Percentiles rank a stretch among this genome's conserved stretches.
phyloP scores from a whole-genome alignment of 73 alveolate species.

The Uronychia setigera region DNA sequence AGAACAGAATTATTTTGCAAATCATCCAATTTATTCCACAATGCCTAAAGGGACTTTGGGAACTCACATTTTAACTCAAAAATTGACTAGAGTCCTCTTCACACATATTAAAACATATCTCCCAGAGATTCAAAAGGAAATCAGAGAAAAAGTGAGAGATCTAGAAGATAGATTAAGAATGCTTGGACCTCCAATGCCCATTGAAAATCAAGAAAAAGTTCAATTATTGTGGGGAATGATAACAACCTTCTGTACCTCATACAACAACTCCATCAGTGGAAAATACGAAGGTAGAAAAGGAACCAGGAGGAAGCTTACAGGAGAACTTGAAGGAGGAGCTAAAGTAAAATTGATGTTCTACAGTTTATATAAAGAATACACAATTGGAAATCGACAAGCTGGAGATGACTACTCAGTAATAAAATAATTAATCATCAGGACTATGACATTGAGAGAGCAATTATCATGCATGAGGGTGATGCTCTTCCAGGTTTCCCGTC shows the following conservation, averaged over 20 bases:
- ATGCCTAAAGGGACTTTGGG: constrained; percentile 73
- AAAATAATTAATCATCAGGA: constrained; percentile 35
- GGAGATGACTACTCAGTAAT: constrained; percentile 4
- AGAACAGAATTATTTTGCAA: constrained; percentile 68
- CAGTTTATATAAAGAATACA: constrained; percentile 11
- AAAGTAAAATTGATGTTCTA: background rate
- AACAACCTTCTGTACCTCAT: constrained; percentile 90
- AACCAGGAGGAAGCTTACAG: background rate
- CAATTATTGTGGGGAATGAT: constrained; percentile 95
- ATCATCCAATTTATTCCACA: constrained; percentile 75
- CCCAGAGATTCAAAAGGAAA: constrained; percentile 72
- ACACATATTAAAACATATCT: constrained; percentile 74
- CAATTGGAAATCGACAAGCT: background rate
- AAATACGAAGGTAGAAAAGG: constrained; percentile 49
- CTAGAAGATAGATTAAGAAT: constrained; percentile 68
- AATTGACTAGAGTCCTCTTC: constrained; percentile 60
- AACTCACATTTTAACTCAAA: constrained; percentile 60
- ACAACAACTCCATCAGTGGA: constrained; percentile 62
- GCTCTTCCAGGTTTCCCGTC: constrained; percentile 93
- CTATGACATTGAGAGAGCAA: constrained; percentile 81
- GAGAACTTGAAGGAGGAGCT: constrained; percentile 6
- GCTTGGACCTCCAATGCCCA: constrained; percentile 87
- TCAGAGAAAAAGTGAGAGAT: constrained; percentile 54
- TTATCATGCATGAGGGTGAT: constrained; percentile 86
- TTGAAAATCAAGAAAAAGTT: constrained; percentile 83